These are phyloP conservation scores for Prinsepia uniflora DNA, from an alignment of 306 rosid species.

Conservation along the genomic window DNA sequence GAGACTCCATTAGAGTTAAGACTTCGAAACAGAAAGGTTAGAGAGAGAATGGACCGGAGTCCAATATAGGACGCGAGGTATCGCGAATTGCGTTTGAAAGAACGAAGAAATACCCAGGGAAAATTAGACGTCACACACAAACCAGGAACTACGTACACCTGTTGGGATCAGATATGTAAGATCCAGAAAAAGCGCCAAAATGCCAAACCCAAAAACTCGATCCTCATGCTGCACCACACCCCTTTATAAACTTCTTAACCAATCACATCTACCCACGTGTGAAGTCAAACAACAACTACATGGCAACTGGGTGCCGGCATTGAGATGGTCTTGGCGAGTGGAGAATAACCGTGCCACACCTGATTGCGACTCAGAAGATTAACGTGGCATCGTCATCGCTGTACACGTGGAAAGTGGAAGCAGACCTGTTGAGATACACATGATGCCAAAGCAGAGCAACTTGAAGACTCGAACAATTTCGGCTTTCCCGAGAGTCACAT, in stretches of 20 bases:
- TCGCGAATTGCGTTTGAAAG: slow-evolving; percentile 23
- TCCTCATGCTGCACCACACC: background rate
- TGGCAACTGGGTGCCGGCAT: background rate
- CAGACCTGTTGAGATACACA: background rate
- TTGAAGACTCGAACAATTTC: background rate
- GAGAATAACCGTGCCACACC: background rate
- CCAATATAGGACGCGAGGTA: slow-evolving; percentile 35
- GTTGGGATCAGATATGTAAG: slow-evolving; percentile 12
- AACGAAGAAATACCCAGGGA: background rate
- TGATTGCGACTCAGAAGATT: background rate
- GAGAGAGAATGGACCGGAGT: slow-evolving; percentile 5
- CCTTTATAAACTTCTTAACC: fast-evolving
- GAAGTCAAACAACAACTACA: background rate
- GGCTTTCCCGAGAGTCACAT: background rate
- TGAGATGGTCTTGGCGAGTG: no score
- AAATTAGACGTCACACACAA: slow-evolving; percentile 7
- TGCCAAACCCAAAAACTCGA: slow-evolving; percentile 20
- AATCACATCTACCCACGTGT: background rate
- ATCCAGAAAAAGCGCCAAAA: slow-evolving; percentile 43
- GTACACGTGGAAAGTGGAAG: background rate
- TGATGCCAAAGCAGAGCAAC: background rate
- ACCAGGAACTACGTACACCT: slow-evolving; percentile 15
- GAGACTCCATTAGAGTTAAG: slow-evolving; percentile 43
- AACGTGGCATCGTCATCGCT: background rate
- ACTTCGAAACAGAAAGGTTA: background rate